Conservation (phyloP, 2,329 filamentous ascomycete species). For the Periconia macrospinosa region DNA sequence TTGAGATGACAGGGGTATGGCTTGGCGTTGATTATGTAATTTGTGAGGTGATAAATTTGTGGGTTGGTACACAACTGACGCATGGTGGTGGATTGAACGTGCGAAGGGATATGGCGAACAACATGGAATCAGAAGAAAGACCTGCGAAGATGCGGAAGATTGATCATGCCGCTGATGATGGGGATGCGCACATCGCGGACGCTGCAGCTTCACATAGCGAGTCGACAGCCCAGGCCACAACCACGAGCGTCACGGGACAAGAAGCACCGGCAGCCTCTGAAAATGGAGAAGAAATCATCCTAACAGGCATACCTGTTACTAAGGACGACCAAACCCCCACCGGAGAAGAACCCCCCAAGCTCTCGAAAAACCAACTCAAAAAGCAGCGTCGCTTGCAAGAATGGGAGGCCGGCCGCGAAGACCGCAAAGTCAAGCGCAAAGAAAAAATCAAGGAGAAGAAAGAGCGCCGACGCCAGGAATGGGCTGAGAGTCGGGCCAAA, state of each 20-base stretch:
- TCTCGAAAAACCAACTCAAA: conserved; percentile 88
- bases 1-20: conserved; percentile 18
- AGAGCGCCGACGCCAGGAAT: conserved; percentile 52
- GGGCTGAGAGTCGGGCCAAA: conserved; percentile 38
- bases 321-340: not conserved
- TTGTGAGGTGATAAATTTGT: no score
- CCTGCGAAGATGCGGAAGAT: conserved; percentile 60
- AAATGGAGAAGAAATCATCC: conserved; percentile 3
- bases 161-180: conserved; percentile 32
- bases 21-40: conserved; percentile 22
- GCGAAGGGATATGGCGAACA: conserved; percentile 4
- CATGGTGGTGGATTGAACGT: no score
- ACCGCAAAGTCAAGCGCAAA: conserved; percentile 60
- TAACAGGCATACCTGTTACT: not conserved
- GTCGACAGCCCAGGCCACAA: not conserved
- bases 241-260: not conserved
- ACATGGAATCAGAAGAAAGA: conserved; percentile 60
- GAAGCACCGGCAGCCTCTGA: not conserved
- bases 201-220: not conserved
- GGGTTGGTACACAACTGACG: no score
- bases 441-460: conserved; percentile 58
- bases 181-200: not conserved
- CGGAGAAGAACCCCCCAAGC: conserved; percentile 19
- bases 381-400: conserved; percentile 70
- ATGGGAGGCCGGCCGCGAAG: conserved; percentile 72